Evolutionary conservation across 176 grass and related monocot species (phyloP), one percentile per base, ranked within the genome.

Genomic region (Alopecurus myosuroides): DNA sequence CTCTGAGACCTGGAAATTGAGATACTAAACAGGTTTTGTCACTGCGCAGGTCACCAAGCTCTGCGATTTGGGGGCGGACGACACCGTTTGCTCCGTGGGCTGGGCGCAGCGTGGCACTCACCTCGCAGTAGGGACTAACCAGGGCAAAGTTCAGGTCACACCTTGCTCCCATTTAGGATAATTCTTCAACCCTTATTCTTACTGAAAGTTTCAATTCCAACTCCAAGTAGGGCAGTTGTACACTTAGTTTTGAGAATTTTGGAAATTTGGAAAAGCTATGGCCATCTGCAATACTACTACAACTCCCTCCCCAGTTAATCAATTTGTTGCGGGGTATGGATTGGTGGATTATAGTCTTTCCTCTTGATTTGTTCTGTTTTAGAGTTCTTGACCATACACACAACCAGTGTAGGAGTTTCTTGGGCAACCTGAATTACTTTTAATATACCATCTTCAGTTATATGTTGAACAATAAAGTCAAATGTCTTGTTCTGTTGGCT

Each of bases 61-160:
- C 28, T 99, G 94, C 22, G 97, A 99, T 77, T 88, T 99, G 87
- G 97, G 94, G 5, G 81, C 70, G 46, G 92, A 99, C 34, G 97
- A 97, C 77, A 97, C 70, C 23, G 88, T 99, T 37, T 99, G 97
- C 23, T 99, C 94, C n/a, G 94, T 99, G 12, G 90, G 94, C 5
- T 99, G 97, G 97, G 97, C 92, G 5, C 94, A 97, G 84, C 83
- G 92, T 9, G 94, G 94, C 46, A 94, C 86, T 72, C 89, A 97
- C 84, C 88, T 99, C 4, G 94, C 94, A 50, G 88, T 99, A 57
- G 97, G 94, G 46, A 97, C 97, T 45, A 99, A 99, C 82, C 84
- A 94, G 78, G 97, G 97, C 69, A 97, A 94, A 89, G 90, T 99
- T 74, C 97, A 99, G 94, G 97, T 99, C 84, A 56, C 6, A 1